These are phyloP conservation scores for Auricularia sp. DNA, from an alignment of 768 basidiomycete species.

Conservation along the genomic window DNA sequence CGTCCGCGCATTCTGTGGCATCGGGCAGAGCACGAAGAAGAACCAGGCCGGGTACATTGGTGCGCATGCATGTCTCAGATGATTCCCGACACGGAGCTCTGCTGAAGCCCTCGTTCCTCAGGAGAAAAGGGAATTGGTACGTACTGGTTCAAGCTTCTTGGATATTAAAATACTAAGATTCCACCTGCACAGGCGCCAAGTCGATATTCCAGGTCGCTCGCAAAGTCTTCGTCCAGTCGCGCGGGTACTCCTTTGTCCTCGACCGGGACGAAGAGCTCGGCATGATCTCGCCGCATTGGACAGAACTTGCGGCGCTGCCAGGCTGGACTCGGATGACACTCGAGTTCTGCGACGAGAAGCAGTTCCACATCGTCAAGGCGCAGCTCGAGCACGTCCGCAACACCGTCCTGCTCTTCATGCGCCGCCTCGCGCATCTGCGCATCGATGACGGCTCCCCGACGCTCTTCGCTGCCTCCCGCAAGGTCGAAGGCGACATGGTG, in stretches of 20 bases:
- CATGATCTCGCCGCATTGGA: constrained; percentile 18
- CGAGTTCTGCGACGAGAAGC: constrained; percentile 6
- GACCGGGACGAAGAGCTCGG: constrained; percentile 12
- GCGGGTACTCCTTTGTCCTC: constrained; percentile 15
- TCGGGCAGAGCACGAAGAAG: constrained; percentile 19
- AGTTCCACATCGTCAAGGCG: constrained; percentile 7
- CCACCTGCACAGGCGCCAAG: constrained; percentile 15
- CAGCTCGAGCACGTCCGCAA: constrained; percentile 13
- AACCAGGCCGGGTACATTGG: constrained; percentile 10
- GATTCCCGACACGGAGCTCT: not conserved
- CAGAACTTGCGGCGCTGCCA: not conserved
- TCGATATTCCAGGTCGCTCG: constrained; percentile 20
- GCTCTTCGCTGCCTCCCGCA: not conserved
- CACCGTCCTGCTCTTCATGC: constrained; percentile 18
- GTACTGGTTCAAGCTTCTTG: not conserved
- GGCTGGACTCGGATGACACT: constrained; percentile 19
- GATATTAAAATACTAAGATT: not conserved
- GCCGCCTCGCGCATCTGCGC: constrained; percentile 12
- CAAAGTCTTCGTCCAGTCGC: constrained; percentile 15
- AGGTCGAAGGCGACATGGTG: not conserved
- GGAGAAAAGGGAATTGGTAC: constrained; percentile 23
- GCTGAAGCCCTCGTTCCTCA: constrained; percentile 2
- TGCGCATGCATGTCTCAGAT: not conserved
- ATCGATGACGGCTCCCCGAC: constrained; percentile 5
- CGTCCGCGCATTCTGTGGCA: constrained; percentile 18